Percentiles rank a stretch among this genome's conserved stretches.
Evolutionary conservation across 192 early-diverging fungal species (phyloP).

Genomic region (Chytriomyces confervae): DNA sequence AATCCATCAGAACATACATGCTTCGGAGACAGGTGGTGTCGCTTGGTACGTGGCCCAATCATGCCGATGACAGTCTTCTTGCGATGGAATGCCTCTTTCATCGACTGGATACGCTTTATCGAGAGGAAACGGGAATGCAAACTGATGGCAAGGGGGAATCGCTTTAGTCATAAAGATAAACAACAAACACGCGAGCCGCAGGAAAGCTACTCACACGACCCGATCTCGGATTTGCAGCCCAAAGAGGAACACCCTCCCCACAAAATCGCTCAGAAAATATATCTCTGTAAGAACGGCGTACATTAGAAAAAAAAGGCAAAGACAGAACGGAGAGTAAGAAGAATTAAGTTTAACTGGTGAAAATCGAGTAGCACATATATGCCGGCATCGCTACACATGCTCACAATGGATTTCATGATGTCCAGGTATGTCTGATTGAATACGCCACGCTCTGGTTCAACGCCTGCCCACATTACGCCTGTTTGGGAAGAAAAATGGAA

Average conservation of each 20-base stretch:
- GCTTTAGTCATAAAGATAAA: no score
- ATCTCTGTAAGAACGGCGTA: constrained; percentile 20
- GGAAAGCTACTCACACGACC: no score
- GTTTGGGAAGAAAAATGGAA: background rate
- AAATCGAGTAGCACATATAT: constrained; percentile 72
- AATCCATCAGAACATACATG: constrained; percentile 33
- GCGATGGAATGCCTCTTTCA: constrained; percentile 29
- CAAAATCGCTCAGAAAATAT: constrained; percentile 35
- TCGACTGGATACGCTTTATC: constrained; percentile 15
- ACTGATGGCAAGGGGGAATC: background rate
- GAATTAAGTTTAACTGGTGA: constrained; percentile 61
- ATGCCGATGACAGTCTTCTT: constrained; percentile 20
- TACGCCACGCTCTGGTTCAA: constrained; percentile 63
- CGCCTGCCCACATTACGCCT: constrained; percentile 64
- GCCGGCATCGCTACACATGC: constrained; percentile 53
- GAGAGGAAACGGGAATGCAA: constrained; percentile 36
- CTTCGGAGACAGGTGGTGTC: constrained; percentile 49
- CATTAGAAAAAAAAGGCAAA: constrained; percentile 53
- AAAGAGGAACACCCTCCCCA: constrained; percentile 39
- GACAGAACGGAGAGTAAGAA: constrained; percentile 48
- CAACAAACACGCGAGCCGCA: no score
- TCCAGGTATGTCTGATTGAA: constrained; percentile 63
- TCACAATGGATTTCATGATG: constrained; percentile 56
- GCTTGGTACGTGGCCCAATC: constrained; percentile 40
- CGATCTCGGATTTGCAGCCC: constrained; percentile 25